Evolutionary conservation across 805 yeast species (phyloP).

Genomic region (Debaryomyces prosopidis): DNA sequence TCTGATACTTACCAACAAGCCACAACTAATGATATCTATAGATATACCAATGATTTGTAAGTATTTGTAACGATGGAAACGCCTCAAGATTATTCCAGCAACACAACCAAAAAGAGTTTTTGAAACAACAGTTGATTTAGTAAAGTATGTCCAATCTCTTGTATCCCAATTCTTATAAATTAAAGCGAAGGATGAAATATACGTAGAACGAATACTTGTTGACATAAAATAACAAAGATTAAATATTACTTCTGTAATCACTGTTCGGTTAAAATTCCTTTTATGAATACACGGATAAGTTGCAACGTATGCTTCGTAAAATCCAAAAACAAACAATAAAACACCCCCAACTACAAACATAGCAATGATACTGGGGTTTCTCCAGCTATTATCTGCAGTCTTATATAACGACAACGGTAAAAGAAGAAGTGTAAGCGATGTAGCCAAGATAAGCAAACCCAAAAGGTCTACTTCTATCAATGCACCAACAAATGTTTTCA

Average conservation of each 20-base stretch:
- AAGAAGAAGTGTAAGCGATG: conserved; percentile 37
- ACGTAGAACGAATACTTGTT: conserved; percentile 24
- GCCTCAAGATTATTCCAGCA: conserved; percentile 33
- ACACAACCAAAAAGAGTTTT: conserved; percentile 38
- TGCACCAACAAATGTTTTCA: conserved; percentile 9
- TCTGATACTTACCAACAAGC: conserved; percentile 18
- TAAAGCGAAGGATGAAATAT: conserved; percentile 34
- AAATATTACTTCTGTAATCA: conserved; percentile 30
- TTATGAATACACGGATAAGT: conserved; percentile 39
- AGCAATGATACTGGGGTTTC: conserved; percentile 43
- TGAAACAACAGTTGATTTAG: conserved; percentile 35
- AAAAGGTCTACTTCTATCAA: conserved; percentile 38
- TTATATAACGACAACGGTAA: conserved; percentile 39
- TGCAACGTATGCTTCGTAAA: conserved; percentile 36
- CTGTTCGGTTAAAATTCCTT: conserved; percentile 33
- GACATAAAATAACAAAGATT: conserved; percentile 32
- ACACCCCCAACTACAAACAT: conserved; percentile 43
- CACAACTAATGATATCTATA: conserved; percentile 34
- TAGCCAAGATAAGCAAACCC: conserved; percentile 38
- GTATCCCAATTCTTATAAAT: conserved; percentile 29
- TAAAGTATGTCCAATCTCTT: conserved; percentile 37
- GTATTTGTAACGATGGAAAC: conserved; percentile 35
- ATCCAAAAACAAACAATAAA: conserved; percentile 28
- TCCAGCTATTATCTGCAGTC: conserved; percentile 32
- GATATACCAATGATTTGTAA: conserved; percentile 33